A percentile compares a stretch with the other conserved stretches of the same genome.
Conservation (phyloP, 257 asterid species). For the Coffea canephora region DNA sequence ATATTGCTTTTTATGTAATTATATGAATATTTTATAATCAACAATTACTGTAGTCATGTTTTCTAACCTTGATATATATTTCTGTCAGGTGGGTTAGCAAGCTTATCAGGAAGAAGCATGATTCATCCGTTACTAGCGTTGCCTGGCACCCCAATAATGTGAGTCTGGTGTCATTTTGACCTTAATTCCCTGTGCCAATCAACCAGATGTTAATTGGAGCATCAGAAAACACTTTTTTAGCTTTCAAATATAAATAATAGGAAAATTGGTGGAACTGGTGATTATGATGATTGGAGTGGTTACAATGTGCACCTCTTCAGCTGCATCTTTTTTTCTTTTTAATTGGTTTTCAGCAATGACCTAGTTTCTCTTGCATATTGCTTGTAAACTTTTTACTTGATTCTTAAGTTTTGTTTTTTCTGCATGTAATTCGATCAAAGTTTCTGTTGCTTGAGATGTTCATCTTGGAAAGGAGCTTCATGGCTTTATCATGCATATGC, state of each 20-base stretch:
- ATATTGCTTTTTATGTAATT: no score
- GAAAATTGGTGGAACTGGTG: neutral
- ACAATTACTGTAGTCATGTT: neutral
- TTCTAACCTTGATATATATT: conserved; percentile 1
- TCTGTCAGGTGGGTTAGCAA: conserved; percentile 97
- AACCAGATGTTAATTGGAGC: neutral
- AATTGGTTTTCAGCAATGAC: neutral
- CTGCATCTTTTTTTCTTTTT: no score
- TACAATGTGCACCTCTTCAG: neutral
- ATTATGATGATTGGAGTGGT: neutral
- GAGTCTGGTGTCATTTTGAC: conserved; percentile 27
- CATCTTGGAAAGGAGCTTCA: neutral
- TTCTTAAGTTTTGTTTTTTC: no score
- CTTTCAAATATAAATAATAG: neutral
- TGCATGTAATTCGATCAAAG: no score
- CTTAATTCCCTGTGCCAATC: neutral
- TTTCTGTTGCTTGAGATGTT: neutral
- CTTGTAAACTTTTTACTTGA: neutral
- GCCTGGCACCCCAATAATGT: conserved; percentile 99
- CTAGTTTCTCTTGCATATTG: neutral
- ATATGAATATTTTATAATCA: neutral
- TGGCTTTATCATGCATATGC: neutral
- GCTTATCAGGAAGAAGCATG: conserved; percentile 92
- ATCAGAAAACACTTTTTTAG: neutral
- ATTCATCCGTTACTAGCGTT: conserved; percentile 92